Base-by-base conservation (phyloP, 495 filamentous ascomycete genomes). In the Trichoderma parareesei region DNA sequence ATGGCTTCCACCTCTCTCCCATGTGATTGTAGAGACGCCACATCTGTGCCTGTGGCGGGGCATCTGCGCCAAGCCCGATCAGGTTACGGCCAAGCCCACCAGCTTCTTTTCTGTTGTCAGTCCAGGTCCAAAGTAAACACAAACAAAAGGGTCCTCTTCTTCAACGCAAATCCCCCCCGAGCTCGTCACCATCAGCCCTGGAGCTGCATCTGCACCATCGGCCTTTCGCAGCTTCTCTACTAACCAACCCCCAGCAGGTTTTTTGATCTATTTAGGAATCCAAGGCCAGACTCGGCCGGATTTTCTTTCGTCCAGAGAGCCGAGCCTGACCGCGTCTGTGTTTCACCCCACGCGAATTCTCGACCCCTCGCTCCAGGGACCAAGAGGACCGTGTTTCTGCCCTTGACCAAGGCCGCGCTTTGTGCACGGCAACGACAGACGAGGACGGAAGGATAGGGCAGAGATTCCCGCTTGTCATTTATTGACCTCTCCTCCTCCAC, bases 271-370 rank as follows among this genome's bases (percentile, higher is more conserved):
- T 11, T 3, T 11, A 11, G 11, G 2, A 3, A 41, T 6, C 40
- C 53, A 38, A 13, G 7, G 37, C 18, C 53, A 57, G 37, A 4
- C 33, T 16, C 16, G 2, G 9, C 20, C 8, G 20, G 53, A 9
- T 33, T 14, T 57, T 4, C 20, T 57, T 33, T 57, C 27, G 8
- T 37, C 53, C 27, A 11, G 6, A 13, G 53, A 10, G 27, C 27
- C 53, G 53, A 13, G 9, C 27, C 53, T 35, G 53, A 57, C 53
- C 53, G 53, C 53, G 53, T 57, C 37, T 57, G 53, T 57, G 53
- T 27, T n/a, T 27, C 53, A 27, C 53, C 27, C 53, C 33, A 57
- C 53, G 53, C 53, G 53, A 57, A 37, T 38, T 57, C 27, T 57
- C 37, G 53, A 57, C 53, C 53, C 53, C 53, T 57, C 53, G 53